Conservation (phyloP, 139 green algal genomes). For the Desmodesmus armatus region DNA sequence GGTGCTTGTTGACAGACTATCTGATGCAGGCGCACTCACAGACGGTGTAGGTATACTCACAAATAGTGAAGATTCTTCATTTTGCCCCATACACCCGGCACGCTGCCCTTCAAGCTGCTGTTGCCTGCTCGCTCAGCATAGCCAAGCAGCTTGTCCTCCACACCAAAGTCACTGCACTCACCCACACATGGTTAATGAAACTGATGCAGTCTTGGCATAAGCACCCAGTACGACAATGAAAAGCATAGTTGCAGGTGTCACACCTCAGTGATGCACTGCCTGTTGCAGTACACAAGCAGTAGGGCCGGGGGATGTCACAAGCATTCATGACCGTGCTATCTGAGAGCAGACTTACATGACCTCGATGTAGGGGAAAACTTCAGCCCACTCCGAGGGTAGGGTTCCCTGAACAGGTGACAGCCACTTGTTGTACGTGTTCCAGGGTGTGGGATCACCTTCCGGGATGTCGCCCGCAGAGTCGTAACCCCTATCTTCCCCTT, state of each 20-base stretch:
- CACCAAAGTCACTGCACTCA: conserved; percentile 33
- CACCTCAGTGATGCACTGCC: too few relatives aligned
- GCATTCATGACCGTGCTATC: not conserved
- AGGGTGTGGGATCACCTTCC: not conserved
- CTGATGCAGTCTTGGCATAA: too few relatives aligned
- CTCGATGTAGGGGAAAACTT: conserved; percentile 26
- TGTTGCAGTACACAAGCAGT: not conserved
- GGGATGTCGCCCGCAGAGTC: not conserved
- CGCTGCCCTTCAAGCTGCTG: conserved; percentile 10
- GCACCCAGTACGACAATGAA: not conserved
- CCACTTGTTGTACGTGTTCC: conserved; percentile 31
- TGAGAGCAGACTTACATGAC: conserved; percentile 25
- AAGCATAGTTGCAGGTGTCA: not conserved
- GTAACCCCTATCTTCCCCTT: conserved; percentile 18
- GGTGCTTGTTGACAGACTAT: too few relatives aligned
- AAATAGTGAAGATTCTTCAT: conserved; percentile 12
- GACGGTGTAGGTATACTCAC: not conserved
- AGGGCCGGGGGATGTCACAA: not conserved
- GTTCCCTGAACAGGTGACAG: conserved; percentile 13
- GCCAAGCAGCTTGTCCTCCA: conserved; percentile 32
- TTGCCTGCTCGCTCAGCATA: not conserved
- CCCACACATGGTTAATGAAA: too few relatives aligned
- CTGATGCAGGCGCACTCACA: not conserved
- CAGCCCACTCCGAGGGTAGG: conserved; percentile 18
- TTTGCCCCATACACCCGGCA: conserved; percentile 12